Evolutionary conservation across 2,329 filamentous ascomycete genomes (phyloP), one percentile per base, ranked within the genome.

Genomic region (Stenocarpella maydis): DNA sequence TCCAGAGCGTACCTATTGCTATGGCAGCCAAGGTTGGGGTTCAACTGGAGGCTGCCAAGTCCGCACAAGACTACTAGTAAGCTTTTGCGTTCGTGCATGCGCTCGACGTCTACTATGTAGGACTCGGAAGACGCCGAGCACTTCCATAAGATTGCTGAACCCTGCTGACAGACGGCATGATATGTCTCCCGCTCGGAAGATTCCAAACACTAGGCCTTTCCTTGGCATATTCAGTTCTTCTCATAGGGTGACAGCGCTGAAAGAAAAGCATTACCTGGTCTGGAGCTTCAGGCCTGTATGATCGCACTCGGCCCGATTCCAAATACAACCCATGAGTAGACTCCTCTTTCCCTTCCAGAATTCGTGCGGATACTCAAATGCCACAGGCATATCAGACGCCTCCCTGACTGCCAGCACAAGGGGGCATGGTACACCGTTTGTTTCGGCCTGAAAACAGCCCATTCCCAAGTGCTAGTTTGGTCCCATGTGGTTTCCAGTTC

Each of bases 141-240:
- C 5, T 21, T n/a, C n/a, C 39, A n/a, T 2, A 26, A 14, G 47
- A 45, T 10, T 19, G 12, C 58, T n/a, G 41, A 47, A 61, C 41
- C 19, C 12, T 47, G 58, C 37, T 31, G 41, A n/a, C 28, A 19
- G 26, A 37, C 41, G 54, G 39, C 54, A 60, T 31, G 24, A 47
- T 37, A 28, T 34, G 19, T n/a, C 41, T 45, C 58, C 55, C 58
- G 47, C 41, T 34, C 58, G 58, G 58, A 47, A n/a, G 41, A 47
- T 61, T 61, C 4, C 41, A 61, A 61, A 61, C 41, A 21, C 28
- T 61, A 47, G 41, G 41, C 26, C 31, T 14, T 45, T 9, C 17
- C 58, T 47, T 47, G 58, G 28, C 58, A 19, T 10, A 14, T 17
- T 47, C 3, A 19, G 26, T 34, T 17, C 19, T 21, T 49, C 10